These are phyloP conservation scores for Brassica hybrid DNA, from an alignment of 441 rosid genomes.

Conservation along the genomic window DNA sequence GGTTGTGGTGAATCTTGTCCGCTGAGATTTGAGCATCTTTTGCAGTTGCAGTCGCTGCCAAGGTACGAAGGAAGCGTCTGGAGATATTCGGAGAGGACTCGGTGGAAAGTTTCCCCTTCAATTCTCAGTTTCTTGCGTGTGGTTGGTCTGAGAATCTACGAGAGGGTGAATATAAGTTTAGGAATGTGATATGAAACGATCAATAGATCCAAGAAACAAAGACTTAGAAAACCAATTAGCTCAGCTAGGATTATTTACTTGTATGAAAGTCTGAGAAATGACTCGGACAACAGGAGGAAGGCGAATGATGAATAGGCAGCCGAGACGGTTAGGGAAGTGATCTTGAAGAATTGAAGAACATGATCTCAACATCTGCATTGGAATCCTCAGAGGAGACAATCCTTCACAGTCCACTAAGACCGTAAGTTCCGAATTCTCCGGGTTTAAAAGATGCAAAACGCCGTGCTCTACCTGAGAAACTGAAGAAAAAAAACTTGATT, in stretches of 20 bases:
- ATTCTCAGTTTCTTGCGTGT: constrained; percentile 87
- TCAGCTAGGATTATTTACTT: constrained; percentile 52
- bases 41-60: constrained; percentile 80
- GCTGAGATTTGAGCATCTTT: constrained; percentile 54
- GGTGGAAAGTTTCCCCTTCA: constrained; percentile 66
- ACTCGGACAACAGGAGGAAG: constrained; percentile 91
- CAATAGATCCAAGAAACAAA: background rate
- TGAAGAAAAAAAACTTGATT: constrained; percentile 40
- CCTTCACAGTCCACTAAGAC: constrained; percentile 94
- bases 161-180: constrained; percentile 19
- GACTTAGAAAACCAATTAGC: constrained; percentile 4
- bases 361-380: constrained; percentile 89
- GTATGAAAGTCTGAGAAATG: constrained; percentile 83
- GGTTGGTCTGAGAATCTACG: constrained; percentile 76
- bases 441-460: constrained; percentile 61
- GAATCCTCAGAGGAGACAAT: constrained; percentile 78
- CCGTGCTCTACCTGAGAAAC: constrained; percentile 97
- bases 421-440: constrained; percentile 68
- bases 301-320: constrained; percentile 78
- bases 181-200: constrained; percentile 9
- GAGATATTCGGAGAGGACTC: constrained; percentile 63
- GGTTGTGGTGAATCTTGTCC: constrained; percentile 31
- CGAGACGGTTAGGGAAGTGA: constrained; percentile 87
- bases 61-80: constrained; percentile 79
- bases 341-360: constrained; percentile 88